phyloP scores from a whole-genome alignment of 1,139 yeast genomes.

The Yamadazyma jaroonii region DNA sequence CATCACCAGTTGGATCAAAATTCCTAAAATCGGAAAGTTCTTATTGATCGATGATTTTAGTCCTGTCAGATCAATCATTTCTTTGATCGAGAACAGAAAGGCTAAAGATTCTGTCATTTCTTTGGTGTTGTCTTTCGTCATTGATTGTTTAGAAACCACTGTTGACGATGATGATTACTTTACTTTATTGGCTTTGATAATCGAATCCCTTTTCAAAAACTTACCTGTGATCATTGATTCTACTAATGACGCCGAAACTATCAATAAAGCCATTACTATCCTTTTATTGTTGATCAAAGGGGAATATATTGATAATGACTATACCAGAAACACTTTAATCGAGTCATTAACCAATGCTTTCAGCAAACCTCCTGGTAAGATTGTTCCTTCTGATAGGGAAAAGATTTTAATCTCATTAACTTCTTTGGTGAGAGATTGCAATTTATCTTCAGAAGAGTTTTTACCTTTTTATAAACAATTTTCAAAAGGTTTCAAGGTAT shows the following conservation, averaged over 20 bases:
- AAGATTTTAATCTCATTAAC: slow-evolving; percentile 60
- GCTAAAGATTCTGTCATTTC: slow-evolving; percentile 69
- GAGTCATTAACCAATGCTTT: slow-evolving; percentile 60
- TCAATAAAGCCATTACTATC: slow-evolving; percentile 51
- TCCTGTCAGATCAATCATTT: slow-evolving; percentile 55
- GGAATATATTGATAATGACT: slow-evolving; percentile 56
- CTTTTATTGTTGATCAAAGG: slow-evolving; percentile 57
- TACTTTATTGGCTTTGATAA: slow-evolving; percentile 52
- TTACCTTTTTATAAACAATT: slow-evolving; percentile 52
- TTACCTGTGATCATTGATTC: slow-evolving; percentile 49
- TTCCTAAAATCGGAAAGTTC: slow-evolving; percentile 47
- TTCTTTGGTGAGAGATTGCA: slow-evolving; percentile 49
- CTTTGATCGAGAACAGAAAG: slow-evolving; percentile 49
- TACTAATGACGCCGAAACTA: slow-evolving; percentile 46
- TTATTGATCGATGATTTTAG: slow-evolving; percentile 55
- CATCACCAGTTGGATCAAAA: slow-evolving; percentile 62
- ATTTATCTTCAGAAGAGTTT: slow-evolving; percentile 54
- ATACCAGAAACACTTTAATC: slow-evolving; percentile 54
- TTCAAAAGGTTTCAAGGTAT: slow-evolving; percentile 58
- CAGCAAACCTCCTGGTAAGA: slow-evolving; percentile 57
- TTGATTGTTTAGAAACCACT: slow-evolving; percentile 37
- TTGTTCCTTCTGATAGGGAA: slow-evolving; percentile 54
- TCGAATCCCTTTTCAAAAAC: slow-evolving; percentile 51
- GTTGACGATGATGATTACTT: slow-evolving; percentile 43
- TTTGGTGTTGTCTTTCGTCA: slow-evolving; percentile 56